A percentile compares a stretch with the other conserved stretches of the same genome.
phyloP scores from a whole-genome alignment of 495 filamentous ascomycete species.

The Tuber borchii region DNA sequence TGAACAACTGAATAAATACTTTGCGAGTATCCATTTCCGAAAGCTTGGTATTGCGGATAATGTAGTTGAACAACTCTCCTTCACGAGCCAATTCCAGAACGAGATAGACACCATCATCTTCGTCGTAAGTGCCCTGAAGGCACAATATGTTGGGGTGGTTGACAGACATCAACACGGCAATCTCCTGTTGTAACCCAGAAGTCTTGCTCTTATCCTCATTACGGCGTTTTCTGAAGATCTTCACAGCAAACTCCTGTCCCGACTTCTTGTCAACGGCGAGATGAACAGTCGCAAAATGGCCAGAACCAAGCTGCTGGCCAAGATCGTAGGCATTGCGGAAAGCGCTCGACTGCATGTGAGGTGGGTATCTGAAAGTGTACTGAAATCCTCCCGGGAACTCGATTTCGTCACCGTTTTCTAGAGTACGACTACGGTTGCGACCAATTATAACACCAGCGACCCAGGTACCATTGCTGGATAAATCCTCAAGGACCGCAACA shows the following conservation, averaged over 20 bases:
- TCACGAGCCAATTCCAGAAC: constrained; percentile 85
- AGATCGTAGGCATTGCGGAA: constrained; percentile 84
- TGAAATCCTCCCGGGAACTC: constrained; percentile 72
- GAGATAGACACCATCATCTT: constrained; percentile 81
- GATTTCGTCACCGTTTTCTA: constrained; percentile 84
- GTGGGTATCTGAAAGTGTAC: constrained; percentile 86
- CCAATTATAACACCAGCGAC: constrained; percentile 88
- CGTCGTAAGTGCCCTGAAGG: constrained; percentile 91
- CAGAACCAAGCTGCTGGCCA: constrained; percentile 82
- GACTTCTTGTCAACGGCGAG: constrained; percentile 79
- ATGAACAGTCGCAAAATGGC: constrained; percentile 93
- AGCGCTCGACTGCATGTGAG: constrained; percentile 61
- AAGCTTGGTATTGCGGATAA: constrained; percentile 80
- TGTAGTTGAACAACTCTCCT: constrained; percentile 92
- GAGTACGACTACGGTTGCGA: constrained; percentile 80
- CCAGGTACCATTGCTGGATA: constrained; percentile 94
- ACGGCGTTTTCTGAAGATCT: constrained; percentile 79
- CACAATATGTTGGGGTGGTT: constrained; percentile 93
- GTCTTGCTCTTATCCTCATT: constrained; percentile 74
- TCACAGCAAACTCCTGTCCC: constrained; percentile 81
- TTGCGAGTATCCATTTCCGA: constrained; percentile 75
- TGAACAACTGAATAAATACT: constrained; percentile 84
- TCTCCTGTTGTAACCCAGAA: constrained; percentile 85
- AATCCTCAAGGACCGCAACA: constrained; percentile 79
- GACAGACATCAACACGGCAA: constrained; percentile 90